phyloP scores from a whole-genome alignment of 129 eudicot genomes.

The Silybum marianum region DNA sequence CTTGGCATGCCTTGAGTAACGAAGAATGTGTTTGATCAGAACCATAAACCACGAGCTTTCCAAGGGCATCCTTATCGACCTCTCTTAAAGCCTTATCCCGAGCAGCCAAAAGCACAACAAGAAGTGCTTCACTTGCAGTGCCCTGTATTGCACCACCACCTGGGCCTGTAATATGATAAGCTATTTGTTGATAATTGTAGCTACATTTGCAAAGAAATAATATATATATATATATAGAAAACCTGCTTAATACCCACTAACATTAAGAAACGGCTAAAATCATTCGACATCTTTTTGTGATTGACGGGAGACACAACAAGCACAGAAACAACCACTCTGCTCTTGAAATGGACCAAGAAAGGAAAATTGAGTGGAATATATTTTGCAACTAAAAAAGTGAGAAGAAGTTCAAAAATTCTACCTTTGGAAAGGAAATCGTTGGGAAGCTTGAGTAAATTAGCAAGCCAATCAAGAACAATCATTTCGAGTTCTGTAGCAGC shows the following conservation, averaged over 20 bases:
- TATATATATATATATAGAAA: background rate
- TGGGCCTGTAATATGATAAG: slow-evolving; percentile 52
- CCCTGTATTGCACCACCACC: slow-evolving; percentile 99
- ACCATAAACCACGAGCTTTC: slow-evolving; percentile 81
- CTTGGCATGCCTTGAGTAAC: slow-evolving; percentile 91
- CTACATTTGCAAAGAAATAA: background rate
- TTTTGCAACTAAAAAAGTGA: background rate
- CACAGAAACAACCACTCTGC: no score
- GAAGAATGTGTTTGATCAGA: slow-evolving; percentile 98
- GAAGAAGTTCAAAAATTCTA: slow-evolving; percentile 23
- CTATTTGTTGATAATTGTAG: background rate
- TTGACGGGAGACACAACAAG: no score
- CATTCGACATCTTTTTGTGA: no score
- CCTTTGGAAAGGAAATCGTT: slow-evolving; percentile 83
- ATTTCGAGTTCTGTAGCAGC: slow-evolving; percentile 98
- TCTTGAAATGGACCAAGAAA: background rate
- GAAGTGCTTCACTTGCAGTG: slow-evolving; percentile 95
- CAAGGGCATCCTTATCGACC: slow-evolving; percentile 68
- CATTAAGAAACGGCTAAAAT: background rate
- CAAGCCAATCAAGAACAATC: slow-evolving; percentile 97
- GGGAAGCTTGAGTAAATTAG: slow-evolving; percentile 83
- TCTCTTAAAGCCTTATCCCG: slow-evolving; percentile 78
- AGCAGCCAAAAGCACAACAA: slow-evolving; percentile 89
- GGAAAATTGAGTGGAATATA: background rate
- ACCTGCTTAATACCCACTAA: background rate